Evolutionary conservation across 371 early-diverging fungal species (phyloP), one percentile per base, ranked within the genome.

Genomic region (Dichotomocladium elegans): DNA sequence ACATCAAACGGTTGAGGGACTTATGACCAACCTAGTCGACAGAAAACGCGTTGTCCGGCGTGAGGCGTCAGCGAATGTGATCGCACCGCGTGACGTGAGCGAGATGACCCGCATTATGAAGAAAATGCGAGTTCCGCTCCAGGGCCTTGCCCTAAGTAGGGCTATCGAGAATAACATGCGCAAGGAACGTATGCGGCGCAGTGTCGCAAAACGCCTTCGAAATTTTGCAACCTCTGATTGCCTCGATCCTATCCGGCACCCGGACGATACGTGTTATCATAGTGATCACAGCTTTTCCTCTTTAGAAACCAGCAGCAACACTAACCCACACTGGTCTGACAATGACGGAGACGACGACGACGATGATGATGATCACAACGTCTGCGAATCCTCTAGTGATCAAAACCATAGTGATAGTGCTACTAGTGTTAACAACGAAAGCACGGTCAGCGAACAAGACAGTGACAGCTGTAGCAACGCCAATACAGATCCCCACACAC

Each of bases 91-190:
- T 1, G 76, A 76, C 26, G 60, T 70, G 6, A 68, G 66, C 28
- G 70, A 70, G 4, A 35, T 76, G 28, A 76, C 72, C 9, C 58
- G 68, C 11, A 27, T 70, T 3, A 41, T 70, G 8, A 76, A 76
- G 22, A 60, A 60, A 27, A 37, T 76, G 40, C 45, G 61, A 4
- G 55, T 70, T 0, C 70, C 76, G 0, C 29, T 76, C 5, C 70
- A 70, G 31, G 76, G 76, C 1, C 43, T 76, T 7, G 61, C 55
- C 4, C 24, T 72, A 2, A 64, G 68, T 30, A 53, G 68, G 21
- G 63, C 68, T 1, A 76, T 76, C 69, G 72, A 72, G 40, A 57
- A 61, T 8, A 76, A 76, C 43, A 70, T 76, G 72, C 63, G 66
- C 8, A 60, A 70, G 28, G 64, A 66, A 24, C 64, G 58, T 17